A percentile compares a stretch with the other conserved stretches of the same genome.
Conservation (phyloP, 2,329 filamentous ascomycete species). For the Aureobasidium sp. region DNA sequence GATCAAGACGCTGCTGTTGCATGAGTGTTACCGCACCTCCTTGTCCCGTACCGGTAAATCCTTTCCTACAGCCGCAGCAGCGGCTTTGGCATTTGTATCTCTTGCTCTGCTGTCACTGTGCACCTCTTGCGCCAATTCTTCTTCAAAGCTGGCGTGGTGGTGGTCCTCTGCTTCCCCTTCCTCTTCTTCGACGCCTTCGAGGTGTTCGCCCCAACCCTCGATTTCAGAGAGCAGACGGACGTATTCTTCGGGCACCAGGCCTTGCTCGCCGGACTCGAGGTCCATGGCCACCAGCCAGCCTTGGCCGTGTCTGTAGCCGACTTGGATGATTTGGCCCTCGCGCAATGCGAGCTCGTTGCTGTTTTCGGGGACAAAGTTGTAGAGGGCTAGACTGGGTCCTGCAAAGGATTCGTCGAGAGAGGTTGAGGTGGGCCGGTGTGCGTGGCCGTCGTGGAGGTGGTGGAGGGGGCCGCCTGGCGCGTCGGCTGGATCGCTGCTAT, state of each 20-base stretch:
- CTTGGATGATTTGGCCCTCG: slow-evolving; percentile 93
- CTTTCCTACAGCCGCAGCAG: background rate
- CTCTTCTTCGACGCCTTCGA: slow-evolving; percentile 19
- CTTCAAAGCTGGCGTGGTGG: background rate
- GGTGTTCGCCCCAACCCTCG: slow-evolving; percentile 59
- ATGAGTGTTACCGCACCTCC: background rate
- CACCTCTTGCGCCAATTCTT: background rate
- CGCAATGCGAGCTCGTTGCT: slow-evolving; percentile 90
- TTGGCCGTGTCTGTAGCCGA: slow-evolving; percentile 91
- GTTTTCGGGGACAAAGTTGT: slow-evolving; percentile 91
- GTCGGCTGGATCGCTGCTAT: slow-evolving; percentile 16
- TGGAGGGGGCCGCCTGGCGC: slow-evolving; percentile 1
- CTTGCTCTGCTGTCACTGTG: background rate
- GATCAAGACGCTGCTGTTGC: no score
- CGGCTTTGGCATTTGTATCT: background rate
- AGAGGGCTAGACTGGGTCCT: slow-evolving; percentile 89
- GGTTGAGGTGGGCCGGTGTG: slow-evolving; percentile 17
- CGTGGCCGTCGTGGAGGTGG: slow-evolving; percentile 14
- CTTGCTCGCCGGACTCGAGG: slow-evolving; percentile 86
- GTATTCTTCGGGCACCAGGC: slow-evolving; percentile 92
- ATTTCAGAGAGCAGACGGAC: slow-evolving; percentile 88
- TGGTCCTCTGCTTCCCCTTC: background rate
- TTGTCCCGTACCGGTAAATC: background rate
- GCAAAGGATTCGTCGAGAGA: slow-evolving; percentile 97
- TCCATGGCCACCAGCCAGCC: slow-evolving; percentile 97